Evolutionary conservation across 345 rosid genomes (phyloP).

Genomic region (Boechera stricta): DNA sequence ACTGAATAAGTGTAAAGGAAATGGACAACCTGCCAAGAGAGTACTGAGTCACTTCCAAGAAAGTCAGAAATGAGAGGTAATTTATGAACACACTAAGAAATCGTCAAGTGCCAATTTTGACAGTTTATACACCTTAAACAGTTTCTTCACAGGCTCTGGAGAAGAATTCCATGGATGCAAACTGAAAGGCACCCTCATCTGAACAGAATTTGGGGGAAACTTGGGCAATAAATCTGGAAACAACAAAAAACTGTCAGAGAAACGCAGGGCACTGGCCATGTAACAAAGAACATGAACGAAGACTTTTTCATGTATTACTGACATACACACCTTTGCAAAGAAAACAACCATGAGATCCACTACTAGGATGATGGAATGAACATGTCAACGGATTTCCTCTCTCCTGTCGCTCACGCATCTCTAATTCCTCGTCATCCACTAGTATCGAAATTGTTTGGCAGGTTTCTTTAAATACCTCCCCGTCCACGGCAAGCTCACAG

Average conservation of each 20-base stretch:
- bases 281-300: slow-evolving; percentile 24
- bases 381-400: slow-evolving; percentile 63
- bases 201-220: slow-evolving; percentile 86
- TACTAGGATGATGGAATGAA: slow-evolving; percentile 67
- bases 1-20: slow-evolving; percentile 85
- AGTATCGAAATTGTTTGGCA: slow-evolving; percentile 55
- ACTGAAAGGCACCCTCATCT: slow-evolving; percentile 84
- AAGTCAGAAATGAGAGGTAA: slow-evolving; percentile 20
- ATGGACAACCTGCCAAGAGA: slow-evolving; percentile 77
- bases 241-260: slow-evolving; percentile 30
- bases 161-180: slow-evolving; percentile 86
- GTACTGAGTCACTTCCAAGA: slow-evolving; percentile 32
- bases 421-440: slow-evolving; percentile 92
- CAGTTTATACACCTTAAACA: slow-evolving; percentile 73
- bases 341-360: slow-evolving; percentile 59
- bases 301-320: slow-evolving; percentile 6
- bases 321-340: slow-evolving; percentile 79
- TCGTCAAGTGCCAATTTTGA: slow-evolving; percentile 16
- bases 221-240: slow-evolving; percentile 80
- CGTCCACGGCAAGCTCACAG: slow-evolving; percentile 74
- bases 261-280: slow-evolving; percentile 14
- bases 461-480: slow-evolving; percentile 46
- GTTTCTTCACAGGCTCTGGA: slow-evolving; percentile 77
- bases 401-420: slow-evolving; percentile 75
- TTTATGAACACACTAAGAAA: slow-evolving; percentile 13